Evolutionary conservation across 345 rosid species (phyloP).

Genomic region (Limnanthes douglasii): DNA sequence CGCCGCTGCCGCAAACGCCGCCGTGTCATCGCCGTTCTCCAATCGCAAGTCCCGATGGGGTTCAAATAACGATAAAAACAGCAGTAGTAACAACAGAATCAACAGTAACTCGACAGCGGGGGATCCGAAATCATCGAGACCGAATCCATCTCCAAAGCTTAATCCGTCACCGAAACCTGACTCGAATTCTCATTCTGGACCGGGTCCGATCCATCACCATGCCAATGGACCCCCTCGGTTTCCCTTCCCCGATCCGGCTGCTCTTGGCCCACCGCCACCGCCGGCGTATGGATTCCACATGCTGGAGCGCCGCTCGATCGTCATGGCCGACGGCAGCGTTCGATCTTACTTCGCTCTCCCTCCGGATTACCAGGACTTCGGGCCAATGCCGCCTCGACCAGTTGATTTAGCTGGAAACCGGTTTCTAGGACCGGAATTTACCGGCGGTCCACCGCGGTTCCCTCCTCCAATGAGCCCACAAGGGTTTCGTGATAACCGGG

Average conservation of each 20-base stretch:
- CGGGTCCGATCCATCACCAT: conserved; percentile 8
- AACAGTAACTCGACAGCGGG: conserved; percentile 6
- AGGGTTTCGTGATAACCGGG: conserved; percentile 30
- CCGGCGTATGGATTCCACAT: conserved; percentile 86
- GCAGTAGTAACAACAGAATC: conserved; percentile 10
- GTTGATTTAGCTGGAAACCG: conserved; percentile 11
- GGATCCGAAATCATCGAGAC: conserved; percentile 14
- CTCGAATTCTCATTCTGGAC: conserved; percentile 14
- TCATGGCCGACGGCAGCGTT: conserved; percentile 79
- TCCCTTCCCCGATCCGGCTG: conserved; percentile 36
- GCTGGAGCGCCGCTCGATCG: conserved; percentile 80
- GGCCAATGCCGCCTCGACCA: conserved; percentile 15
- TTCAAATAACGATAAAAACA: conserved; percentile 13
- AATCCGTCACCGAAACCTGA: conserved; percentile 20
- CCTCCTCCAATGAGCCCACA: conserved; percentile 24
- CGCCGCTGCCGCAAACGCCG: conserved; percentile 10
- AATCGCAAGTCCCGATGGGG: conserved; percentile 59
- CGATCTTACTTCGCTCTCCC: conserved; percentile 96
- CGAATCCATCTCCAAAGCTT: conserved; percentile 20
- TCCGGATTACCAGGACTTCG: conserved; percentile 67
- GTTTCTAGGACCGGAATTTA: conserved; percentile 14
- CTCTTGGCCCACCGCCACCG: conserved; percentile 56
- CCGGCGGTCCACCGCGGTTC: conserved; percentile 12
- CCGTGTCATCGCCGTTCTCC: conserved; percentile 19
- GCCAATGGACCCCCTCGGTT: conserved; percentile 13